phyloP scores from a whole-genome alignment of 129 eudicot genomes.

The Flaveria robusta region DNA sequence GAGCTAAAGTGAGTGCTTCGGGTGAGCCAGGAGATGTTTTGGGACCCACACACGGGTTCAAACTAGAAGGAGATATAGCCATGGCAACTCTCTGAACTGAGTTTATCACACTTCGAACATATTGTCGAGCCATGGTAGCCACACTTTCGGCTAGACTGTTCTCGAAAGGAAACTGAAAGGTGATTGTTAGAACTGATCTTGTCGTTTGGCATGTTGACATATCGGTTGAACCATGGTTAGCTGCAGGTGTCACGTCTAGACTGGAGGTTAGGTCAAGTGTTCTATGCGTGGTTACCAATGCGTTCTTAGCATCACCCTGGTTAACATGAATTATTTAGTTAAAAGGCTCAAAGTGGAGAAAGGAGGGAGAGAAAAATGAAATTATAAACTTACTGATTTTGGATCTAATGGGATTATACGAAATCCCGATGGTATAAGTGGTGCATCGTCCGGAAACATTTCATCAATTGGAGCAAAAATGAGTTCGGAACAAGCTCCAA shows the following conservation, averaged over 20 bases:
- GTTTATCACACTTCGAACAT: constrained; percentile 69
- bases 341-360: background rate
- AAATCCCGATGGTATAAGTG: constrained; percentile 76
- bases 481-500: constrained; percentile 79
- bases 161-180: constrained; percentile 83
- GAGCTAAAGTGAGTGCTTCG: constrained; percentile 77
- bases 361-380: background rate
- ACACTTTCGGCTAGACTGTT: constrained; percentile 68
- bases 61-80: constrained; percentile 78
- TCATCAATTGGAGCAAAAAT: constrained; percentile 83
- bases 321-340: background rate
- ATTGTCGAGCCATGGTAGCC: constrained; percentile 85
- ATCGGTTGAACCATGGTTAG: constrained; percentile 61
- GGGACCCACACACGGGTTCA: constrained; percentile 55
- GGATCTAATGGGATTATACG: constrained; percentile 82
- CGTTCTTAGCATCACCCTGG: constrained; percentile 30
- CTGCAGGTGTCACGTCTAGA: constrained; percentile 58
- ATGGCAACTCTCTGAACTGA: constrained; percentile 89
- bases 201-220: constrained; percentile 36
- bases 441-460: constrained; percentile 82
- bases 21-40: constrained; percentile 75
- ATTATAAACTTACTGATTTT: constrained; percentile 54
- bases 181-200: constrained; percentile 76
- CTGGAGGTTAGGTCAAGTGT: constrained; percentile 80
- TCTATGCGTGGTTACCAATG: constrained; percentile 51